Base-by-base conservation (phyloP, 1,284 basidiomycete species). In the Cutaneotrichosporon spelunceum region DNA sequence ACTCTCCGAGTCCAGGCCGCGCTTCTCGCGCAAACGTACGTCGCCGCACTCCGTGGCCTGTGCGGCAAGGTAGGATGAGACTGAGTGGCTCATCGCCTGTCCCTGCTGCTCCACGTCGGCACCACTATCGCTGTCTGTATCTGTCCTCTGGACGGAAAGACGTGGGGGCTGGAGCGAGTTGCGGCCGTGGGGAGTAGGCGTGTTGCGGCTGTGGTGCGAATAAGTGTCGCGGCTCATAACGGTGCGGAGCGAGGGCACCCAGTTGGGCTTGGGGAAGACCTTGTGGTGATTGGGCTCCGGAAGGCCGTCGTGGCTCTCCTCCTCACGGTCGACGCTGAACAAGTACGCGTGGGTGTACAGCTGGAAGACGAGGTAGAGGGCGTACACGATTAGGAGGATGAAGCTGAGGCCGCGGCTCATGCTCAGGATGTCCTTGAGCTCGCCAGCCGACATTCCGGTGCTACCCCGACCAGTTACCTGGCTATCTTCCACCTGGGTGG, bases 291-390 rank as follows among this genome's bases (percentile, higher is more conserved):
- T 62, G 2, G 77, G 75, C n/a, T 68, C 62, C 4, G 77, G 77
- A 30, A 75, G 72, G 16, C 71, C 59, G 8, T 67, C 68, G 56
- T 73, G 70, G 4, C 63, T 59, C 0, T 66, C 59, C 10, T 60
- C 54, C 27, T 70, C 66, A 9, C 70, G 66, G 7, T 66, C 65
- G 13, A 70, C 68, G 44, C 81, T 80, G 79, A 85, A 86, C 11
- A 85, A 75, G 69, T 85, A 83, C 29, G 83, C 83, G 72, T 86
- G 85, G 39, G 72, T 86, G 77, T 84, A 87, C 66, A 87, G 82
- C 72, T 75, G 74, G 70, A 73, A 77, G 1, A 68, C 69, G 56
- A 76, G 68, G 67, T 74, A 77, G 62, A 72, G 68, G 42, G 71
- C 82, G 72, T 82, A 87, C 67, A 86, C 83, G 53, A 84, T 73